Evolutionary conservation across 306 rosid species (phyloP).

Genomic region (Cicer arietinum): DNA sequence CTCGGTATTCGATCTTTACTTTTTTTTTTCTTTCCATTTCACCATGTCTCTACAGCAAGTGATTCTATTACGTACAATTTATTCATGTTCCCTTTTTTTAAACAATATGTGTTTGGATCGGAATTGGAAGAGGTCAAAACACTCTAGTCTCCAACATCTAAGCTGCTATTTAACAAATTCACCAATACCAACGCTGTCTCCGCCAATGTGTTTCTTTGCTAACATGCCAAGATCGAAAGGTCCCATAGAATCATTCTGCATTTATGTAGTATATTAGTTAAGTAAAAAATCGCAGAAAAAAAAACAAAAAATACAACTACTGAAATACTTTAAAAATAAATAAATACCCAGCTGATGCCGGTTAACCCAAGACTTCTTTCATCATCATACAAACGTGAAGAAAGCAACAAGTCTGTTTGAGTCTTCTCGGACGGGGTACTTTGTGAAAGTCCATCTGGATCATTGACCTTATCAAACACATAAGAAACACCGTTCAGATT

Average conservation of each 20-base stretch:
- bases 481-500: conserved; percentile 23
- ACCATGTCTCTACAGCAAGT: background rate
- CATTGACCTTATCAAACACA: conserved; percentile 50
- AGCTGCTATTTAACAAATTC: conserved; percentile 61
- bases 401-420: conserved; percentile 49
- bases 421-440: conserved; percentile 54
- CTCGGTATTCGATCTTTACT: conserved; percentile 4
- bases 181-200: conserved; percentile 52
- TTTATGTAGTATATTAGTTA: conserved; percentile 29
- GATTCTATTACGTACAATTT: conserved; percentile 43
- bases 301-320: conserved; percentile 20
- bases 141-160: conserved; percentile 40
- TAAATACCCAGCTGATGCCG: conserved; percentile 83
- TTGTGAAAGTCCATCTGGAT: conserved; percentile 49
- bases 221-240: conserved; percentile 87
- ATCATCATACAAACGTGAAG: conserved; percentile 56
- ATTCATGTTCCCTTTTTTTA: conserved; percentile 18
- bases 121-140: background rate
- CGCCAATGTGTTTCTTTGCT: conserved; percentile 55
- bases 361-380: conserved; percentile 87
- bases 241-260: conserved; percentile 78
- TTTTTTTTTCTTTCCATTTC: conserved; percentile 20
- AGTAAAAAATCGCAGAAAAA: conserved; percentile 26
- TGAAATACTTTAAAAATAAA: conserved; percentile 12
- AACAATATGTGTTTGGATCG: conserved; percentile 6